phyloP scores from a whole-genome alignment of 371 early-diverging fungal genomes.

The Mucor saturninus region DNA sequence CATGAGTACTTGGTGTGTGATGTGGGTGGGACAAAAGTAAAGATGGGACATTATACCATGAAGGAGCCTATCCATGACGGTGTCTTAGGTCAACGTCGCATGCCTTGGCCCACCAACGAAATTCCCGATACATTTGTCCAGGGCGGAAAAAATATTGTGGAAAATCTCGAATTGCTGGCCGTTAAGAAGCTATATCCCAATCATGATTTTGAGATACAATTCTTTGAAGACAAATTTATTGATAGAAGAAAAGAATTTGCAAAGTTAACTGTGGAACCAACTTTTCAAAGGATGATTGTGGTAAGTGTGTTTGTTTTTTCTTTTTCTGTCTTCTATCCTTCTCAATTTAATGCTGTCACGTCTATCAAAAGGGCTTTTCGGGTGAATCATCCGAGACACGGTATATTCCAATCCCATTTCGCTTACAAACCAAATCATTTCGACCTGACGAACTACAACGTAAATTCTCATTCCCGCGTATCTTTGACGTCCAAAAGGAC shows the following conservation, averaged over 20 bases:
- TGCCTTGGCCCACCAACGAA: background rate
- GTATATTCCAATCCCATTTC: background rate
- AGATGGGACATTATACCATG: background rate
- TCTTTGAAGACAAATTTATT: background rate
- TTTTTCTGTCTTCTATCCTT: too few species aligned
- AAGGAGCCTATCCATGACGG: background rate
- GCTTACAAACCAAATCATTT: background rate
- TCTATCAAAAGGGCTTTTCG: background rate
- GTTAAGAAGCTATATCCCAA: background rate
- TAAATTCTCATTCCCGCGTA: too few species aligned
- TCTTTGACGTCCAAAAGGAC: background rate
- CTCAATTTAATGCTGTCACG: too few species aligned
- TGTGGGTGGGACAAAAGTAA: background rate
- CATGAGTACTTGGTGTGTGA: background rate
- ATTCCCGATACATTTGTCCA: background rate
- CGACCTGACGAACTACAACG: background rate
- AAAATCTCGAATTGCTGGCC: background rate
- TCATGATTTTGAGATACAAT: background rate
- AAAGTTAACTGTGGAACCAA: background rate
- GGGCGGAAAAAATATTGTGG: background rate
- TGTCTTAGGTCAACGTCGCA: background rate
- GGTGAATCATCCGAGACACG: background rate
- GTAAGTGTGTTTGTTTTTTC: too few species aligned
- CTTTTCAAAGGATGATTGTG: background rate
- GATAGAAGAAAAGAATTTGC: slow-evolving; percentile 1